Base-by-base conservation (phyloP, 2,329 filamentous ascomycete species). In the Cytospora schulzeri region DNA sequence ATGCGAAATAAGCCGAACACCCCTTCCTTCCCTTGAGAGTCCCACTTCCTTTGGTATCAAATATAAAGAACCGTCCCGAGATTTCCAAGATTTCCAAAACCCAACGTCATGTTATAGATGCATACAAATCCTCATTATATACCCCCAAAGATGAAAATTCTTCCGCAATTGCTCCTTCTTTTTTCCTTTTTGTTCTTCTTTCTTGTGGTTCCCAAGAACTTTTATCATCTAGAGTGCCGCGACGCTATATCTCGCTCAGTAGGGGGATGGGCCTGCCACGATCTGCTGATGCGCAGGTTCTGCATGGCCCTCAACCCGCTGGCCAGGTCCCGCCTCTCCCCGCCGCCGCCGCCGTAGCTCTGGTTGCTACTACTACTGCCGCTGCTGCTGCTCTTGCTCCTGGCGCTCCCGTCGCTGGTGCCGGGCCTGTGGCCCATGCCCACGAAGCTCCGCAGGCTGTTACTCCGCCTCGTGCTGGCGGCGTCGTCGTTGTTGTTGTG, bases 221-320 rank as follows among this genome's bases (percentile, higher is more conserved):
- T 19, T 14, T 53, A 8, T 55, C 38, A 38, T 24, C 45, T n/a
- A 8, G 11, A n/a, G 29, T 19, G 29, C 45, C 22, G n/a, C 7
- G 5, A 6, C 24, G 38, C 45, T 15, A 51, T 14, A 15, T 12
- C 9, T 35, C 24, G 22, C 4, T 4, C 22, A 7, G 38, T 24
- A 1, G 14, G 28, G 22, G 33, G 29, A n/a, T 35, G 22, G 15
- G 41, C 22, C 29, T 51, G 53, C 52, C 52, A 62, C 3, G 62
- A 51, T 33, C 17, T 53, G 11, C 53, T 54, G 26, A 64, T 60
- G 33, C 57, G 48, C 12, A 64, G 55, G 22, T 53, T 63, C 35
- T 64, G 62, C 17, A 64, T 60, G 0, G 52, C 61, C 19, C 51
- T 56, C 11, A 62, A 17, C 31, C 62, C 56, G 26, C 62, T 60